A percentile compares a stretch with the other conserved stretches of the same genome.
phyloP scores from a whole-genome alignment of 257 asterid genomes.

The Rehmannia glutinosa region DNA sequence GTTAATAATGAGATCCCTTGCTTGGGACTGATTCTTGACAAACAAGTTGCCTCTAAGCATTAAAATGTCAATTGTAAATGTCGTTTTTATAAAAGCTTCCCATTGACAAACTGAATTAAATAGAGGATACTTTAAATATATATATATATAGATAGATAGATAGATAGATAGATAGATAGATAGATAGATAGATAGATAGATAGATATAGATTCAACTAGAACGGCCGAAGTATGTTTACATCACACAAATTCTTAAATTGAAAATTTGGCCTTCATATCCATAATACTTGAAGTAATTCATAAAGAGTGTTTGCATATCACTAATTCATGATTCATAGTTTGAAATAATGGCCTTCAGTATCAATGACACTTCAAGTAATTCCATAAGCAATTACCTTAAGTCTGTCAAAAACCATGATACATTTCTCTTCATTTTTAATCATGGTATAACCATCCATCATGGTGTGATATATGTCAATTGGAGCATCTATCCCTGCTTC shows the following conservation, averaged over 20 bases:
- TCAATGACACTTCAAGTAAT: not conserved
- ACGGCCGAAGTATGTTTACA: not conserved
- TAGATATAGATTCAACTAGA: not conserved
- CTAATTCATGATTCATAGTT: not conserved
- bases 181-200: too few species aligned
- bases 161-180: too few species aligned
- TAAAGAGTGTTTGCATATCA: constrained; percentile 12
- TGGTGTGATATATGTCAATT: constrained; percentile 83
- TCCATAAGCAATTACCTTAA: constrained; percentile 47
- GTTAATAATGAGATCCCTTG: not conserved
- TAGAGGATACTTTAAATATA: not conserved
- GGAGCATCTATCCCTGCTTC: constrained; percentile 94
- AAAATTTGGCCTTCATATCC: not conserved
- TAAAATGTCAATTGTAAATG: not conserved
- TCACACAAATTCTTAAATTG: not conserved
- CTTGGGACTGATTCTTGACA: not conserved
- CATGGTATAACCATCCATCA: constrained; percentile 99
- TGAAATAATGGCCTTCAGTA: not conserved
- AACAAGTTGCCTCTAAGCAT: not conserved
- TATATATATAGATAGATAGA: too few species aligned
- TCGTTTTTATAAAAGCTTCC: not conserved
- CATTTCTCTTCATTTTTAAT: constrained; percentile 71
- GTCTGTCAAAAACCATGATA: constrained; percentile 73
- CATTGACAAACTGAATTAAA: not conserved
- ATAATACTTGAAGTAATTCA: constrained; percentile 5